Base-by-base conservation (phyloP, 2,329 filamentous ascomycete species). In the Cladosporium sp. region DNA sequence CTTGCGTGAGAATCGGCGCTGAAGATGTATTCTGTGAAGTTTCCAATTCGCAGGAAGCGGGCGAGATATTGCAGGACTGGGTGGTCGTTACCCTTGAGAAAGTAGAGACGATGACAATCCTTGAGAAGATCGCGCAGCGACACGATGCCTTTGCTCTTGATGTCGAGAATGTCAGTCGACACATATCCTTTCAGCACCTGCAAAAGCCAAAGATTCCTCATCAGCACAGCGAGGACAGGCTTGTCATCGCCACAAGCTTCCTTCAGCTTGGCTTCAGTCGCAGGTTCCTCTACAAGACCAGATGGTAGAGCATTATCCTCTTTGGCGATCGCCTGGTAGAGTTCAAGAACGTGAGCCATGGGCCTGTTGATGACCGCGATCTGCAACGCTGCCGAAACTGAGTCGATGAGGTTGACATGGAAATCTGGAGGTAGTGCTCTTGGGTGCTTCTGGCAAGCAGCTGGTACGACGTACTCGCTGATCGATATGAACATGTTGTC, bases 1-100 rank as follows among this genome's bases (percentile, higher is more conserved):
- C 95, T 90, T 1, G 91, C 89, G 62, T 97, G 93, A 27, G 92
- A 96, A 50, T 90, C 90, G 12, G 92, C 83, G 2, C 92, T 88
- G 45, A 96, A 79, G 39, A 98, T 83, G 67, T 96, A 97, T 52
- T 90, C 82, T 19, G 95, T 80, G 20, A 97, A 73, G 47, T 83
- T 82, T 33, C 85, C 84, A 6, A 77, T 71, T 13, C 85, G 74
- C 29, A 97, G 73, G 56, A 87, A 85, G 19, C 79, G 73, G 4
- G 87, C 82, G 47, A 94, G 72, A 58, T 85, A 84, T 11, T 78
- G 75, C 55, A 92, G 72, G 42, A 88, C 74, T 1, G 78, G 75
- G 58, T 77, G 72, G 19, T 47, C 52, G 20, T 53, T 53, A 7
- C 45, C 29, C 3, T 46, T 41, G 3, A 54, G 33, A 7, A 15